Evolutionary conservation across 768 basidiomycete genomes (phyloP).

Genomic region (Trametes villosa): DNA sequence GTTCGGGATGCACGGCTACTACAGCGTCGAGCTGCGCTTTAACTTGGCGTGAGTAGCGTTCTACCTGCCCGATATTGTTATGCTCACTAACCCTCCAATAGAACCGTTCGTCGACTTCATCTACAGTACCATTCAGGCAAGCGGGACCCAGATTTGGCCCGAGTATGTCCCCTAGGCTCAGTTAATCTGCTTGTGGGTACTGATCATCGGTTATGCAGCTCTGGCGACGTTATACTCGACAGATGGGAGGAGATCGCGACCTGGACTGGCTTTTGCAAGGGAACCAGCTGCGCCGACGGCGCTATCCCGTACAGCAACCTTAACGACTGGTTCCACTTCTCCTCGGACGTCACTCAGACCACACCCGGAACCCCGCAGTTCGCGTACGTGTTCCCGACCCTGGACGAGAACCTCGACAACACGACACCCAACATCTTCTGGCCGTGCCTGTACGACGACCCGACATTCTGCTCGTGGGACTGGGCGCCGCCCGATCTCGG

Average conservation of each 20-base stretch:
- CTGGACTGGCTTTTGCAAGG: conserved; percentile 6
- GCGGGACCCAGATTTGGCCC: conserved; percentile 2
- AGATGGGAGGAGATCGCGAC: conserved; percentile 7
- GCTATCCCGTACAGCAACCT: conserved; percentile 9
- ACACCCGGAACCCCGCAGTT: conserved; percentile 4
- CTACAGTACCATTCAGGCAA: conserved; percentile 5
- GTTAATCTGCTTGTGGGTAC: not conserved
- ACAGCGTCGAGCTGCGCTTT: conserved; percentile 5
- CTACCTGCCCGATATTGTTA: too few relatives aligned
- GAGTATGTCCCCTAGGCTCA: not conserved
- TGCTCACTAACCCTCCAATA: not conserved
- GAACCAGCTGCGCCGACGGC: not conserved
- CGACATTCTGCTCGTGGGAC: conserved; percentile 9
- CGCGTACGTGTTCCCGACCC: not conserved
- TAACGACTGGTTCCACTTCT: conserved; percentile 17
- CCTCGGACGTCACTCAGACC: not conserved
- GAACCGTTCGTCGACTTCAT: conserved; percentile 15
- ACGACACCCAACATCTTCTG: conserved; percentile 8
- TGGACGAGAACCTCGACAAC: conserved; percentile 3
- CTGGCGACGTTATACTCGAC: conserved; percentile 2
- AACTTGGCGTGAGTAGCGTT: conserved; percentile 1
- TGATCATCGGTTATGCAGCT: not conserved
- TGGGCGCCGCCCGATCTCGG: not conserved
- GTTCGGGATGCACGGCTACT: conserved; percentile 1
- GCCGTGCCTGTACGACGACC: conserved; percentile 10